Conservation (phyloP, 352 stramenopile species). For the Globisporangium nagaii region DNA sequence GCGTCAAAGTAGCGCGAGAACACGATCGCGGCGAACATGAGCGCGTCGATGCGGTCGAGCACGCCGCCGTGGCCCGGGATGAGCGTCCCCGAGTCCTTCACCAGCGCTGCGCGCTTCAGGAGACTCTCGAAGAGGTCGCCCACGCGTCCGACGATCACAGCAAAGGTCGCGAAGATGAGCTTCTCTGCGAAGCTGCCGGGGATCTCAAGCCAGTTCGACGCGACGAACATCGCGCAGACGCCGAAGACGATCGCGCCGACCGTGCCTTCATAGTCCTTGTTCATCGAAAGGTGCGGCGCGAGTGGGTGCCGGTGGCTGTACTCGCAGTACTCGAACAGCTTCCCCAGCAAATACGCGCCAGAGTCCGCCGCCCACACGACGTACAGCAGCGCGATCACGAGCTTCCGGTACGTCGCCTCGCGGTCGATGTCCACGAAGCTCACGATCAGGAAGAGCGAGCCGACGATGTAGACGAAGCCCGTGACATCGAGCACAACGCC, state of each 20-base stretch:
- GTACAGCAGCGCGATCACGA: conserved; percentile 60
- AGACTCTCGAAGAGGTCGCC: conserved; percentile 95
- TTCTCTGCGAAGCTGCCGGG: conserved; percentile 46
- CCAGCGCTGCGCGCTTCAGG: conserved; percentile 91
- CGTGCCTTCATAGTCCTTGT: conserved; percentile 96
- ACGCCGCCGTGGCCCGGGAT: conserved; percentile 95
- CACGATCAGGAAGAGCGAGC: conserved; percentile 50
- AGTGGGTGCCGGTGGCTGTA: conserved; percentile 81
- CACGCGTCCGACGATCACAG: conserved; percentile 91
- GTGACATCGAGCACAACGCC: conserved; percentile 55
- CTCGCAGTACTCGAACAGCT: conserved; percentile 79
- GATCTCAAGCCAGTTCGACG: conserved; percentile 39
- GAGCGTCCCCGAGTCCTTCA: conserved; percentile 95
- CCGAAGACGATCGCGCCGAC: conserved; percentile 82
- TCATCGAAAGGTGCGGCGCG: conserved; percentile 87
- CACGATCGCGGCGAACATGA: conserved; percentile 87
- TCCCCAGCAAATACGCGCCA: conserved; percentile 91
- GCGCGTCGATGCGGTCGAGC: conserved; percentile 94
- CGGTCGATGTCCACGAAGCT: conserved; percentile 55
- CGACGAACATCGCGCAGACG: conserved; percentile 84
- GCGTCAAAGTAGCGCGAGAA: conserved; percentile 65
- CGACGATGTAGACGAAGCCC: conserved; percentile 64
- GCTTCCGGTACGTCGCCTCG: conserved; percentile 42
- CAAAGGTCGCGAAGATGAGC: too few species aligned
- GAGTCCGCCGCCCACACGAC: conserved; percentile 86